Conservation (phyloP, 2,329 filamentous ascomycete species). For the Parastagonospora avenae region DNA sequence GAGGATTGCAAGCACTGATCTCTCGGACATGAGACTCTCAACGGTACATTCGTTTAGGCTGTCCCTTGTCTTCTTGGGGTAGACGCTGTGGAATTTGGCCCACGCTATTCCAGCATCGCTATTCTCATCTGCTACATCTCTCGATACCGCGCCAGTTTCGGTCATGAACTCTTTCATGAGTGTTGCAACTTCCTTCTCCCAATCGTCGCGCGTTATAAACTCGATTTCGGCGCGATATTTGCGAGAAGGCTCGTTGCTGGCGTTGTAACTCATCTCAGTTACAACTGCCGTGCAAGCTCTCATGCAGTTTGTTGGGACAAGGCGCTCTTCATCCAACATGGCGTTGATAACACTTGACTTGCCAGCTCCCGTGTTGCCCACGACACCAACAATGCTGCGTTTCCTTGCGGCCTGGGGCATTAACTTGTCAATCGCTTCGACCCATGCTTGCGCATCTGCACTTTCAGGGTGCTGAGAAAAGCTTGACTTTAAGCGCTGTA, state of each 20-base stretch:
- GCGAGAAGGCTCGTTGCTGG: slow-evolving; percentile 43
- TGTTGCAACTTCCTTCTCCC: slow-evolving; percentile 58
- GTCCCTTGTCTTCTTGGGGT: slow-evolving; percentile 51
- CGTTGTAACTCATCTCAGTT: slow-evolving; percentile 65
- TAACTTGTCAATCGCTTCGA: slow-evolving; percentile 50
- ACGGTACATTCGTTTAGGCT: slow-evolving; percentile 44
- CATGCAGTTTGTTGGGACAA: slow-evolving; percentile 63
- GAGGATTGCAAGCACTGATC: slow-evolving; percentile 51
- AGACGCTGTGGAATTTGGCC: slow-evolving; percentile 59
- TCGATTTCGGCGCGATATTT: slow-evolving; percentile 63
- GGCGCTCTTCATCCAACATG: slow-evolving; percentile 64
- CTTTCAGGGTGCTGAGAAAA: slow-evolving; percentile 30
- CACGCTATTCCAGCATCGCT: slow-evolving; percentile 56
- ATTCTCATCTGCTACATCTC: slow-evolving; percentile 49
- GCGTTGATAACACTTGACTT: slow-evolving; percentile 69
- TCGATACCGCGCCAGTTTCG: slow-evolving; percentile 45
- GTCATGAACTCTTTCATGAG: slow-evolving; percentile 57
- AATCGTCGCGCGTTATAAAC: slow-evolving; percentile 60
- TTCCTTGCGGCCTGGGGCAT: slow-evolving; percentile 48
- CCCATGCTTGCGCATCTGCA: slow-evolving; percentile 48
- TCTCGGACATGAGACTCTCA: slow-evolving; percentile 50
- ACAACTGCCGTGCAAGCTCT: slow-evolving; percentile 66
- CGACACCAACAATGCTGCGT: slow-evolving; percentile 61
- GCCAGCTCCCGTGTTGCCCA: slow-evolving; percentile 66
- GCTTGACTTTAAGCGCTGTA: slow-evolving; percentile 40